Evolutionary conservation across 2,329 filamentous ascomycete species (phyloP), one percentile per base, ranked within the genome.

Genomic region (Coleophoma cylindrospora): DNA sequence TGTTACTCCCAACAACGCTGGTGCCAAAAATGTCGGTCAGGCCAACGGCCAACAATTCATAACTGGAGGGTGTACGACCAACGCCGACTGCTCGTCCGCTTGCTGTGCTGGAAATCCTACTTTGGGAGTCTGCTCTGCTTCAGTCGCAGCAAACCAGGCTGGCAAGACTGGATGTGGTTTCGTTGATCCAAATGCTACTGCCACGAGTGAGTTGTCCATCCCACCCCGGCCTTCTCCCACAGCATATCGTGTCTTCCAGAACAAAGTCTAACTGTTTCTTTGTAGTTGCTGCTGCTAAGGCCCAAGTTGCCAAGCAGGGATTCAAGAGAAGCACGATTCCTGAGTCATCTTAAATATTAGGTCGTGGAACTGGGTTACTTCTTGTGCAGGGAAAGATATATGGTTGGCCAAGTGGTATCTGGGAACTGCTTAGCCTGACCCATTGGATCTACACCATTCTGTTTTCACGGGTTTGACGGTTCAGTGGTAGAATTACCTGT

Each of bases 111-210:
- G 57, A 34, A 58, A 58, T 50, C 56, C 55, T 45, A 56, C 54
- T 19, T 62, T 66, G 19, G 65, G 65, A 43, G 64, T 68, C 51
- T 70, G 67, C 61, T 66, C 64, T 50, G 62, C 64, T 52, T 60
- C 60, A 45, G 67, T 65, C 11, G 68, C 66, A 21, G 54, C 66
- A 38, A 58, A 64, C 49, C 67, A 70, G 54, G 65, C 64, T 47
- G 66, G 66, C 44, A 70, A 70, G 63, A 63, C 62, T 27, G 68
- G 67, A 40, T 69, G 67, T 38, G 62, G 63, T 40, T 69, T 69
- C 47, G 62, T 62, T 43, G 67, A 70, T 53, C 65, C 66, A 15
- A 65, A 69, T 47, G 57, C 66, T 4, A 52, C 53, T 38, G 41
- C 41, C 12, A 44, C 41, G 7, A 44, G 57, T 40, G 49, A 49